Conservation (phyloP, 768 basidiomycete genomes). For the Phylloporus arenicola region DNA sequence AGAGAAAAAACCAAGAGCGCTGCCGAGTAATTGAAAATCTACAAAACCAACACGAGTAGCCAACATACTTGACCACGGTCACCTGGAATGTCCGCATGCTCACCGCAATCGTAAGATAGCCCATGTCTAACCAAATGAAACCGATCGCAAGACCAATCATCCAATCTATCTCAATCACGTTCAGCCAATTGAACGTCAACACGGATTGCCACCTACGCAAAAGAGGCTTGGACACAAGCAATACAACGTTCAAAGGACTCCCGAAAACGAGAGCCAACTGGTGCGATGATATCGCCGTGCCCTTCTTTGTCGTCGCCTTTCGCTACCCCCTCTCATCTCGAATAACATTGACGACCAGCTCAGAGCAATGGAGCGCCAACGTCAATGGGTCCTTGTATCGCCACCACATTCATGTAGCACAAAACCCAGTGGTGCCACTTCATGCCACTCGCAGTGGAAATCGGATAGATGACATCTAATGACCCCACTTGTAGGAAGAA, state of each 20-base stretch:
- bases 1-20: conserved; percentile 18
- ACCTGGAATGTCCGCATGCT: conserved; percentile 26
- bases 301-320: conserved; percentile 12
- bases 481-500: too few relatives aligned
- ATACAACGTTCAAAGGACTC: conserved; percentile 6
- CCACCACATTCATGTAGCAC: conserved; percentile 20
- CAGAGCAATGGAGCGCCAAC: conserved; percentile 24
- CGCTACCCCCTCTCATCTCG: conserved; percentile 26
- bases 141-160: background rate
- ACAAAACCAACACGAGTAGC: background rate
- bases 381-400: conserved; percentile 27
- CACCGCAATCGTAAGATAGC: conserved; percentile 12
- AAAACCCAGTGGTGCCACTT: conserved; percentile 19
- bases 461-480: background rate
- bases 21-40: conserved; percentile 26
- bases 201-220: conserved; percentile 19
- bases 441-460: conserved; percentile 6
- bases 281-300: conserved; percentile 11
- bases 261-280: conserved; percentile 21
- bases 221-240: conserved; percentile 23
- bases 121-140: conserved; percentile 10
- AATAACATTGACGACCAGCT: conserved; percentile 26
- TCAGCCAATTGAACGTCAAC: background rate
- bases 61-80: background rate
- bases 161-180: conserved; percentile 7